phyloP scores from a whole-genome alignment of 495 filamentous ascomycete genomes.

The Neurospora africana region DNA sequence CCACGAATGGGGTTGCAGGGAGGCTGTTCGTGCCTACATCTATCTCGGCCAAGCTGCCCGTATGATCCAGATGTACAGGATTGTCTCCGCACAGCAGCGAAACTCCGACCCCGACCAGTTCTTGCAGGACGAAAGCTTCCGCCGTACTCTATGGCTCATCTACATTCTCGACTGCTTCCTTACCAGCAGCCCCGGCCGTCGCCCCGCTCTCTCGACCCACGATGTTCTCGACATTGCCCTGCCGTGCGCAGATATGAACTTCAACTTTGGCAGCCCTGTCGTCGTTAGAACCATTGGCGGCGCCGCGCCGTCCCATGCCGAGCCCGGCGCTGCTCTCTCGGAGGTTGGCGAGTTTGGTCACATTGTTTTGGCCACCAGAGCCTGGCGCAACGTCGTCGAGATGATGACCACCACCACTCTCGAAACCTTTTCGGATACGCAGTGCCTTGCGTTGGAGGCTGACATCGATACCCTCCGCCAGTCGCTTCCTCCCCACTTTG shows the following conservation, averaged over 20 bases:
- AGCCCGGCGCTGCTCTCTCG: slow-evolving; percentile 19
- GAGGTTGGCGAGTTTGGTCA: slow-evolving; percentile 42
- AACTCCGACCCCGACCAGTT: slow-evolving; percentile 37
- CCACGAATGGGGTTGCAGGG: slow-evolving; percentile 42
- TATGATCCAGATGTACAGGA: slow-evolving; percentile 43
- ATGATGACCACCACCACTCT: slow-evolving; percentile 39
- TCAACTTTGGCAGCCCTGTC: slow-evolving; percentile 38
- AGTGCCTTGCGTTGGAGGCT: slow-evolving; percentile 31
- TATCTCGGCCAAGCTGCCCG: slow-evolving; percentile 41
- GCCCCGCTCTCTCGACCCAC: slow-evolving; percentile 34
- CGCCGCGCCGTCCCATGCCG: slow-evolving; percentile 25
- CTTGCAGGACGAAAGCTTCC: slow-evolving; percentile 41
- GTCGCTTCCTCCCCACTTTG: slow-evolving; percentile 36
- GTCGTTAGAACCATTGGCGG: slow-evolving; percentile 35
- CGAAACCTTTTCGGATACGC: slow-evolving; percentile 34
- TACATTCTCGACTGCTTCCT: slow-evolving; percentile 44
- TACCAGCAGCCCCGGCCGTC: slow-evolving; percentile 42
- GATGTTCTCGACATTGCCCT: slow-evolving; percentile 37
- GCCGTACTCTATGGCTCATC: slow-evolving; percentile 41
- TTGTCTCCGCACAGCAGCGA: slow-evolving; percentile 34
- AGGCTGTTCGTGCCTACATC: slow-evolving; percentile 42
- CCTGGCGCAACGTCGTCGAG: slow-evolving; percentile 41
- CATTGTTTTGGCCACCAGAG: slow-evolving; percentile 40
- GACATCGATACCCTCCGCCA: slow-evolving; percentile 35
- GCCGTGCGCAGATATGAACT: slow-evolving; percentile 40